Base-by-base conservation (phyloP, 306 rosid species). In the Pyrus betulifolia region DNA sequence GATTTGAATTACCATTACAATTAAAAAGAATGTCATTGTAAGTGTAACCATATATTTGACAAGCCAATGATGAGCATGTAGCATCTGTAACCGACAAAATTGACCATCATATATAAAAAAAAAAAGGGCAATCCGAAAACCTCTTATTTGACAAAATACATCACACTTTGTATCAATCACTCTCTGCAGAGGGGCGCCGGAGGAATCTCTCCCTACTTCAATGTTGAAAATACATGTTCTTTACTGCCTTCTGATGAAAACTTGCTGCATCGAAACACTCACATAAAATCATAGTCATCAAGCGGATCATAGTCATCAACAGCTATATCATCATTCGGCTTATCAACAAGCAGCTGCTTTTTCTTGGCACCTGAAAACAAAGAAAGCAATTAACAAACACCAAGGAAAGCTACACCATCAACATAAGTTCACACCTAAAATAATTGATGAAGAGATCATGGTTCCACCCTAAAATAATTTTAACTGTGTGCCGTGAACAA, bases 211-310 rank as follows among this genome's bases (percentile, higher is more conserved):
- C 46, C 22, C 70, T 19, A 74, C 61, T 45, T 54, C 61, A 74
- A 62, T 46, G 70, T 74, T 62, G 70, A 74, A 44, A 74, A 74
- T 74, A 74, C 61, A 46, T 59, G 70, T 46, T 65, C 61, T 62
- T 69, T 74, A 74, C 59, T 31, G 51, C 44, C 51, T 67, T 67
- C 40, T n/a, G 28, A 18, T 38, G 28, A 74, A 60, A 74, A 31
- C 60, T 74, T 21, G 70, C 46, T 62, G 62, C 30, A 44, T 35
- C 31, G 13, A 40, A 61, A 27, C 77, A 60, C 83, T 91, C 89
- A 92, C 98, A 94, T 95, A 84, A 92, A 95, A 81, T 95, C 97
- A 75, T 74, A 88, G 25, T 95, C 99, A 80, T 92, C 99, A 11
- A 92, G 42, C 67, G 67, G 93, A 80, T 88, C 96, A 71, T 89